Conservation (phyloP, 2,329 filamentous ascomycete species). For the Albifimbria verrucaria region DNA sequence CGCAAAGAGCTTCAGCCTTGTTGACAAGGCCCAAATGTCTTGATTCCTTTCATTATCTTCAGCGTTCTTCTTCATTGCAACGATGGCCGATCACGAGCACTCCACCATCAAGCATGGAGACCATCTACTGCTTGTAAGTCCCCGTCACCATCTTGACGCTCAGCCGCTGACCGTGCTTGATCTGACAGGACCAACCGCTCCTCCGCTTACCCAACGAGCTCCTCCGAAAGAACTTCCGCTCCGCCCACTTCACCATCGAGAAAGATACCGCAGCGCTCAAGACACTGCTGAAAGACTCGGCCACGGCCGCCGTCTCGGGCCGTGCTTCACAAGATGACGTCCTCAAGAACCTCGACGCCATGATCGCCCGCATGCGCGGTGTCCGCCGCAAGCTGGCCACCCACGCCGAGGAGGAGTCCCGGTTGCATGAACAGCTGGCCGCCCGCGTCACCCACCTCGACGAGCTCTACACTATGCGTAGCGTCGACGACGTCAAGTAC, state of each 20-base stretch:
- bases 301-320: constrained; percentile 64
- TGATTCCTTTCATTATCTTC: background rate
- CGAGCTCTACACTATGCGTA: constrained; percentile 75
- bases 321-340: constrained; percentile 64
- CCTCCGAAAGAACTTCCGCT: constrained; percentile 89
- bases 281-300: constrained; percentile 58
- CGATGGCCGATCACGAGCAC: constrained; percentile 59
- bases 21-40: background rate
- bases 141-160: too few relatives aligned
- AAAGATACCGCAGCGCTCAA: constrained; percentile 64
- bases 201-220: constrained; percentile 91
- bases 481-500: constrained; percentile 87
- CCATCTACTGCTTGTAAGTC: constrained; percentile 68
- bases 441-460: constrained; percentile 78
- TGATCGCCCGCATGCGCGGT: constrained; percentile 79
- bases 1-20: background rate
- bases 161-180: background rate
- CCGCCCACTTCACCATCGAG: constrained; percentile 73
- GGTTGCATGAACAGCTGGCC: constrained; percentile 70
- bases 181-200: constrained; percentile 79
- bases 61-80: constrained; percentile 7
- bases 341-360: constrained; percentile 77
- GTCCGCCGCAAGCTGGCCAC: constrained; percentile 82
- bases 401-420: constrained; percentile 75
- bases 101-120: constrained; percentile 71